These are phyloP conservation scores for Pythium rishiriense DNA, from an alignment of 352 stramenopile genomes.

Conservation along the genomic window DNA sequence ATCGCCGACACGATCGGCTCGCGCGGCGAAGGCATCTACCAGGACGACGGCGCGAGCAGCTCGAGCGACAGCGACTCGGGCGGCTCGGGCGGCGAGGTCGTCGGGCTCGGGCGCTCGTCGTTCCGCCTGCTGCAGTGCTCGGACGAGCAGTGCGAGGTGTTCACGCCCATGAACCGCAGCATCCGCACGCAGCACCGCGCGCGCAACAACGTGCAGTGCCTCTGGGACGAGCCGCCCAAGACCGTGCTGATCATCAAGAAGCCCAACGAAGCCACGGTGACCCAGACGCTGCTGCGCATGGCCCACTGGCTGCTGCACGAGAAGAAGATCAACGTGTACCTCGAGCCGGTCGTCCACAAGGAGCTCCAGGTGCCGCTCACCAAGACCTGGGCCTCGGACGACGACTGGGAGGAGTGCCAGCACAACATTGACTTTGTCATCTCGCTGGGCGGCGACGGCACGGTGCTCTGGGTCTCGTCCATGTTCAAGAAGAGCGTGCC, in stretches of 20 bases:
- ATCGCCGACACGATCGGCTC: slow-evolving; percentile 79
- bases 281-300: slow-evolving; percentile 65
- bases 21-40: slow-evolving; percentile 73
- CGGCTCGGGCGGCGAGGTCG: slow-evolving; percentile 36
- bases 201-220: slow-evolving; percentile 88
- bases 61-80: slow-evolving; percentile 42
- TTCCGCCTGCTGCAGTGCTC: slow-evolving; percentile 86
- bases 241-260: slow-evolving; percentile 89
- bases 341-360: slow-evolving; percentile 76
- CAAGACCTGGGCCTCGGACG: slow-evolving; percentile 60
- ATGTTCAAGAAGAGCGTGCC: slow-evolving; percentile 91
- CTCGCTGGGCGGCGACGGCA: slow-evolving; percentile 95
- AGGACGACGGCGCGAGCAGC: slow-evolving; percentile 42
- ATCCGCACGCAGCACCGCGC: slow-evolving; percentile 84
- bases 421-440: slow-evolving; percentile 90
- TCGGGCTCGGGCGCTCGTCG: slow-evolving; percentile 45
- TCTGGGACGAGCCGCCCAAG: slow-evolving; percentile 85
- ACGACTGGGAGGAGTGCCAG: slow-evolving; percentile 73
- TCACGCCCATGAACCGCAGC: slow-evolving; percentile 83
- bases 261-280: slow-evolving; percentile 78
- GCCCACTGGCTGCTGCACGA: slow-evolving; percentile 74
- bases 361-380: slow-evolving; percentile 57
- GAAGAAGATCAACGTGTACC: slow-evolving; percentile 66
- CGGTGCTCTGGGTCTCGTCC: slow-evolving; percentile 86
- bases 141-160: slow-evolving; percentile 88